Evolutionary conservation across 2,329 filamentous ascomycete species (phyloP).

Genomic region (Colletotrichum sp.): DNA sequence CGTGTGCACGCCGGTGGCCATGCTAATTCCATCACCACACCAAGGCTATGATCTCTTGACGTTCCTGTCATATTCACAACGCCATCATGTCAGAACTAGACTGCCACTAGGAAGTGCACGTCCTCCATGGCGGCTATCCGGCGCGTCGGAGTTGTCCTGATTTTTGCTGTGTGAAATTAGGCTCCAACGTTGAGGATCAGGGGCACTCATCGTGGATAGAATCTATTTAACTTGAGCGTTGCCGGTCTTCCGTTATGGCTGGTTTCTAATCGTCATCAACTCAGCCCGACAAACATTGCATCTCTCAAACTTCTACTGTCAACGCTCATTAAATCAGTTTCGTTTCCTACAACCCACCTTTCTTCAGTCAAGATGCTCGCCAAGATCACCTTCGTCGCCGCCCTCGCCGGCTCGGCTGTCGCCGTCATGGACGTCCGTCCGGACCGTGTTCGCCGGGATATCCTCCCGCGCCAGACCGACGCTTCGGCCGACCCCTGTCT

Average conservation of each 20-base stretch:
- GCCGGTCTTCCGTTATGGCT: not conserved
- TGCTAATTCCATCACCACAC: not conserved
- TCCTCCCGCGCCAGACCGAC: slow-evolving; percentile 29
- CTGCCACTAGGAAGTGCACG: not conserved
- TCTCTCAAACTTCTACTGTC: not conserved
- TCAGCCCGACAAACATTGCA: not conserved
- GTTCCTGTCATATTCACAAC: not conserved
- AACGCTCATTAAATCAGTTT: not conserved
- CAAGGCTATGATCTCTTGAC: not conserved
- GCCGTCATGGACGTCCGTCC: slow-evolving; percentile 18
- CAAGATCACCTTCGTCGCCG: slow-evolving; percentile 26
- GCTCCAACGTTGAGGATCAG: not conserved
- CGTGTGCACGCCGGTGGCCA: not conserved
- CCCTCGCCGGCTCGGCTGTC: slow-evolving; percentile 26
- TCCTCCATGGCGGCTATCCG: not conserved
- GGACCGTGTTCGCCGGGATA: slow-evolving; percentile 18
- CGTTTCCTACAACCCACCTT: not conserved
- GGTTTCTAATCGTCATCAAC: not conserved
- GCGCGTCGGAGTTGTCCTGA: not conserved
- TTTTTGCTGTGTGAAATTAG: not conserved
- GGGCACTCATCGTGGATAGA: not conserved
- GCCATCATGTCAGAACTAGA: not conserved
- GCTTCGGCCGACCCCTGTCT: slow-evolving; percentile 19
- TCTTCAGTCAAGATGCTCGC: slow-evolving; percentile 25
- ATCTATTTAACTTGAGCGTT: not conserved